A percentile compares a stretch with the other conserved stretches of the same genome.
phyloP scores from a whole-genome alignment of 2,329 filamentous ascomycete genomes.

The Aspergillus melleus region DNA sequence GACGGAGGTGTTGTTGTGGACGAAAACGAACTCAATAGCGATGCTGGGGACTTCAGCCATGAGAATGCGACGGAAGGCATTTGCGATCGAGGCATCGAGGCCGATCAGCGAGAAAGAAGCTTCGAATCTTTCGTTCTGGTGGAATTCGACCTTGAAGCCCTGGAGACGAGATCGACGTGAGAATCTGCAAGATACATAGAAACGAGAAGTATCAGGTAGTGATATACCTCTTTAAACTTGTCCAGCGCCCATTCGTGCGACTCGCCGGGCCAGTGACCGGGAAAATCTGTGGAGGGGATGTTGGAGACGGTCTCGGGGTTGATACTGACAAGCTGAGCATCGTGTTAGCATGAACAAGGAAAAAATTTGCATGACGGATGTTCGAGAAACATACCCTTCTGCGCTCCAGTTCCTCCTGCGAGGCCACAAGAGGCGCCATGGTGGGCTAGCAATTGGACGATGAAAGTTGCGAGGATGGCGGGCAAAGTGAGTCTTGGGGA shows the following conservation, averaged over 20 bases:
- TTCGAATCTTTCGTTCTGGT: slow-evolving; percentile 76
- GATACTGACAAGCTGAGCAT: slow-evolving; percentile 73
- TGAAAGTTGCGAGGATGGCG: slow-evolving; percentile 23
- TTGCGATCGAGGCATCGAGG: slow-evolving; percentile 88
- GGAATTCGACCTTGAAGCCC: slow-evolving; percentile 74
- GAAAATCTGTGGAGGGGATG: slow-evolving; percentile 86
- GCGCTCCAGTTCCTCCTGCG: slow-evolving; percentile 44
- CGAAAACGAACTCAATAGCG: slow-evolving; percentile 89
- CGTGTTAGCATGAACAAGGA: slow-evolving; percentile 13
- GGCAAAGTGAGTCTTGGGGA: slow-evolving; percentile 22
- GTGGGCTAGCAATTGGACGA: slow-evolving; percentile 17
- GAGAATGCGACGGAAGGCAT: slow-evolving; percentile 94
- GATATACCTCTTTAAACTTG: slow-evolving; percentile 62
- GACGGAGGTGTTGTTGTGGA: slow-evolving; percentile 95
- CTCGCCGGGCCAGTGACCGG: slow-evolving; percentile 86
- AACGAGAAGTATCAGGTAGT: background rate
- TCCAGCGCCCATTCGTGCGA: slow-evolving; percentile 77
- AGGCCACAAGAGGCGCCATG: slow-evolving; percentile 46
- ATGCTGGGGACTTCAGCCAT: slow-evolving; percentile 92
- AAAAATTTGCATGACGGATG: background rate
- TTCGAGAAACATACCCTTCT: slow-evolving; percentile 39
- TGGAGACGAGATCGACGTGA: slow-evolving; percentile 29
- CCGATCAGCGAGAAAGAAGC: slow-evolving; percentile 88
- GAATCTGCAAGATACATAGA: background rate
- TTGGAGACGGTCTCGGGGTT: slow-evolving; percentile 88